Percentiles rank a stretch among this genome's conserved stretches.
phyloP scores from a whole-genome alignment of 176 grass and related monocot species.

The Cenchrus purpureus region DNA sequence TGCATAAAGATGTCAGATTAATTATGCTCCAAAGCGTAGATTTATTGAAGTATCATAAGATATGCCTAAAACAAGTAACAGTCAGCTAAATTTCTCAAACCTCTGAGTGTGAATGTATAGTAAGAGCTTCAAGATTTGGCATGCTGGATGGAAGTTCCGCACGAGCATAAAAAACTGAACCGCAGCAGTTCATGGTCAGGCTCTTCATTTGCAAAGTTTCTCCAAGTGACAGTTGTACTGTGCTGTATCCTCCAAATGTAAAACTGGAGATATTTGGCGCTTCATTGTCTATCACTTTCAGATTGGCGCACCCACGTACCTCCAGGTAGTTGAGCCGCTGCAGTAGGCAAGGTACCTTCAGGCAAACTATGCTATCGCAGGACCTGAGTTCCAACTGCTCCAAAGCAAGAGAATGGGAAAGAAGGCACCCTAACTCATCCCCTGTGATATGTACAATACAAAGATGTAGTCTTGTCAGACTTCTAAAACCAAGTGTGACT shows the following conservation, averaged over 20 bases:
- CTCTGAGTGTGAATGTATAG: background rate
- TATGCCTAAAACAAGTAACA: background rate
- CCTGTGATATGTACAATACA: background rate
- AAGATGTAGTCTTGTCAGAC: background rate
- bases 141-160: conserved; percentile 13
- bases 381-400: background rate
- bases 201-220: conserved; percentile 11
- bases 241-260: background rate
- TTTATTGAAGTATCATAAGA: background rate
- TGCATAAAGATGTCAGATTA: background rate
- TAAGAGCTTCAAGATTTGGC: conserved; percentile 1
- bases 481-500: conserved; percentile 10
- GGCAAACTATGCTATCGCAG: background rate
- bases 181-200: background rate
- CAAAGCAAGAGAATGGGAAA: conserved; percentile 12
- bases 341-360: background rate
- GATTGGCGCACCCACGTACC: background rate
- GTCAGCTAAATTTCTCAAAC: background rate
- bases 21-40: background rate
- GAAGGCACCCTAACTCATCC: background rate
- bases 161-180: background rate
- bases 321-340: background rate
- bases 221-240: background rate
- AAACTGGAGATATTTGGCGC: conserved; percentile 18
- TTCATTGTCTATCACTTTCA: conserved; percentile 1